Evolutionary conservation across 257 asterid genomes (phyloP).

Genomic region (Solanum pimpinellifolium): DNA sequence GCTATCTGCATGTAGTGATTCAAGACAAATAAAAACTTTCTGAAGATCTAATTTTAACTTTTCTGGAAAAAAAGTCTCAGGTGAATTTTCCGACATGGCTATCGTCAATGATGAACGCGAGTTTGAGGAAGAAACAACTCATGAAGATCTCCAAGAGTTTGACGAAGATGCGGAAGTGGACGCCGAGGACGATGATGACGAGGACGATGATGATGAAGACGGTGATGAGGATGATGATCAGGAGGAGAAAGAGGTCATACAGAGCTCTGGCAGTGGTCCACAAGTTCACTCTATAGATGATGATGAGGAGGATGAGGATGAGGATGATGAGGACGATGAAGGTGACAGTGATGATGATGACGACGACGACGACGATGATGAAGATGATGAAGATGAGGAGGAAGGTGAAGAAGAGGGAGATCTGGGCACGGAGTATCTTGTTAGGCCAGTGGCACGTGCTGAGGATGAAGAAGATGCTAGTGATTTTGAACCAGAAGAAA

Average conservation of each 20-base stretch:
- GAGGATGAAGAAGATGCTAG: conserved; percentile 90
- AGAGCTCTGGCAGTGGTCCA: conserved; percentile 14
- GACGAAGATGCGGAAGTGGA: conserved; percentile 39
- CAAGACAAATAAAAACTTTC: neutral
- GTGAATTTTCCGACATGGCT: conserved; percentile 22
- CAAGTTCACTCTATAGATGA: conserved; percentile 16
- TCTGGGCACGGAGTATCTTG: conserved; percentile 80
- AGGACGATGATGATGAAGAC: conserved; percentile 10
- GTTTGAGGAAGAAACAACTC: conserved; percentile 16
- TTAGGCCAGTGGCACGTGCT: conserved; percentile 59
- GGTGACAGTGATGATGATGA: neutral
- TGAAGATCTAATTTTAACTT: neutral
- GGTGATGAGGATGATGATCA: conserved; percentile 2
- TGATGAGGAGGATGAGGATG: conserved; percentile 17
- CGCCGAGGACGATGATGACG: conserved; percentile 42
- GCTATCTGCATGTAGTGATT: neutral
- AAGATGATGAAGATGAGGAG: conserved; percentile 3
- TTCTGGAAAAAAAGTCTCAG: neutral
- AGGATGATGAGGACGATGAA: neutral
- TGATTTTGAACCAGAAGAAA: conserved; percentile 77
- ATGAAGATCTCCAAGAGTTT: conserved; percentile 21
- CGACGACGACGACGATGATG: conserved; percentile 1
- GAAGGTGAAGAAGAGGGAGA: conserved; percentile 42
- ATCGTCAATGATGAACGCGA: conserved; percentile 40
- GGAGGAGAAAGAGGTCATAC: conserved; percentile 8